Percentiles rank a stretch among this genome's conserved stretches.
These are phyloP conservation scores for Amphirosellinia nigrospora DNA, from an alignment of 495 filamentous ascomycete species.

Conservation along the genomic window DNA sequence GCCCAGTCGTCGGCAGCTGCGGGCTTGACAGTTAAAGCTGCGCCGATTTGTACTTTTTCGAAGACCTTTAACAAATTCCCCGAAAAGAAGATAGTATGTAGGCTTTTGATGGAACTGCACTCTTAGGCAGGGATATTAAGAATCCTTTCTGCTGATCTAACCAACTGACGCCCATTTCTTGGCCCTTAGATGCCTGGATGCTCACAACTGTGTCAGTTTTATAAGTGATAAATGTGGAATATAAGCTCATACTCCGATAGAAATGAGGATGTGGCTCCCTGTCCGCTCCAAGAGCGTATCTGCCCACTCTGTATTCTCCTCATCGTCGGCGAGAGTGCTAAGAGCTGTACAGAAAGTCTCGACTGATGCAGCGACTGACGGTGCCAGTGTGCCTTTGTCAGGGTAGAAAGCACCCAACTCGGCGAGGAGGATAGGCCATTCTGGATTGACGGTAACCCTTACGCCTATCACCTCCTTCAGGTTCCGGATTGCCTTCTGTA, in stretches of 20 bases:
- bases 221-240: not conserved
- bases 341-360: conserved; percentile 36
- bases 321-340: conserved; percentile 43
- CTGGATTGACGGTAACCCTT: conserved; percentile 38
- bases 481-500: conserved; percentile 32
- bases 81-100: conserved; percentile 42
- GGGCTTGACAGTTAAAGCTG: not conserved
- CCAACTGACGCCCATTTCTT: conserved; percentile 12
- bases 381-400: conserved; percentile 41
- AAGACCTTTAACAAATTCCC: conserved; percentile 38
- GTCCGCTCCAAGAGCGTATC: conserved; percentile 38
- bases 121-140: conserved; percentile 41
- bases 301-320: conserved; percentile 38
- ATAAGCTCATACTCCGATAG: conserved; percentile 36
- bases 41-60: conserved; percentile 21
- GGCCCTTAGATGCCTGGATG: conserved; percentile 2
- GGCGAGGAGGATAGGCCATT: conserved; percentile 43
- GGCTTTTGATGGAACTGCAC: conserved; percentile 28
- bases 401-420: conserved; percentile 39
- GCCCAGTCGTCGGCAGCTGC: conserved; percentile 41
- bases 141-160: conserved; percentile 29
- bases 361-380: conserved; percentile 34
- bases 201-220: not conserved
- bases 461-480: conserved; percentile 40
- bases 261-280: conserved; percentile 33